These are phyloP conservation scores for Hericium coralloides DNA, from an alignment of 768 basidiomycete species.

Conservation along the genomic window DNA sequence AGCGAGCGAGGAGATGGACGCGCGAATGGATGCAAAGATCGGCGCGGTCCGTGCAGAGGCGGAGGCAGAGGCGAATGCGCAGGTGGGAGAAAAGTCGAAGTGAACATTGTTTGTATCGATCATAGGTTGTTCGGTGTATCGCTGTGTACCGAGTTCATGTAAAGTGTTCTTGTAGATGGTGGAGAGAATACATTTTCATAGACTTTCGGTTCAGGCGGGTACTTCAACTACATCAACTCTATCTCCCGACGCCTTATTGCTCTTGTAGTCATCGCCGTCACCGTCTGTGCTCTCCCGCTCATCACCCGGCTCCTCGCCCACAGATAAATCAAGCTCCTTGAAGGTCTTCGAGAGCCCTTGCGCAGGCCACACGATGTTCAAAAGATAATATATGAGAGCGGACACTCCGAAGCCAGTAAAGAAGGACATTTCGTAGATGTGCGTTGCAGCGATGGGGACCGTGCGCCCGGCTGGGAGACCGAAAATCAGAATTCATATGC, in stretches of 20 bases:
- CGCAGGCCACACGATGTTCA: constrained; percentile 55
- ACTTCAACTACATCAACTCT: not conserved
- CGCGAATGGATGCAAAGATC: too few relatives aligned
- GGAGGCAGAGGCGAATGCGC: too few relatives aligned
- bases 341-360: constrained; percentile 39
- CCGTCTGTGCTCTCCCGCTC: not conserved
- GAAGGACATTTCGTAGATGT: constrained; percentile 71
- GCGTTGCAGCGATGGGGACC: constrained; percentile 63
- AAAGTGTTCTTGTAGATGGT: too few relatives aligned
- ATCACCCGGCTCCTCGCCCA: not conserved
- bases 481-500: not conserved
- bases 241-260: not conserved
- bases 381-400: constrained; percentile 47
- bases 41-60: too few relatives aligned
- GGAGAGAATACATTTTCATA: too few relatives aligned
- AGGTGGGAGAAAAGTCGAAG: too few relatives aligned
- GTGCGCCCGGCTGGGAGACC: constrained; percentile 36
- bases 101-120: too few relatives aligned
- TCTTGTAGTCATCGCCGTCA: not conserved
- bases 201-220: too few relatives aligned
- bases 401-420: constrained; percentile 78
- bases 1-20: too few relatives aligned
- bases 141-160: not conserved
- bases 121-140: not conserved
- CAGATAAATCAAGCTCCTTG: constrained; percentile 49